Evolutionary conservation across 2,329 filamentous ascomycete species (phyloP), one percentile per base, ranked within the genome.

Genomic region (Ceratocystiopsis sp.): DNA sequence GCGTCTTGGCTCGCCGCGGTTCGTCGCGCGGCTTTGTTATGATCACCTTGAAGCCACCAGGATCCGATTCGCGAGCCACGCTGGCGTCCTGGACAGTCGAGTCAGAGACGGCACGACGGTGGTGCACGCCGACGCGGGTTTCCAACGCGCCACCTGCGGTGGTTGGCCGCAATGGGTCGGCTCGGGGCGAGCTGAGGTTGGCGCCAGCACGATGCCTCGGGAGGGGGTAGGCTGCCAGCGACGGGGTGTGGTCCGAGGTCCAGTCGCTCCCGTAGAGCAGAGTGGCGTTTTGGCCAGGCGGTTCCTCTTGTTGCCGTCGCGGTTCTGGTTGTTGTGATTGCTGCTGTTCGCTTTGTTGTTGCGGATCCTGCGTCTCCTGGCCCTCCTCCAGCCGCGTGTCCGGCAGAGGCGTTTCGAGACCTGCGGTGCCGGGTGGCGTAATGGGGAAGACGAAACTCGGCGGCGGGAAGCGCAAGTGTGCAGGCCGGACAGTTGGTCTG

Each of bases 21-120:
- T 73, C 72, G 38, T 73, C 69, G 21, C 69, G 67, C 11, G 82
- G 73, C 48, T 83, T 73, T 42, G 85, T 80, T 53, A 93, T 89
- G 47, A 89, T 71, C 35, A 93, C 77, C 56, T 81, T 85, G 59
- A 91, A 79, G 45, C 76, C 80, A 33, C 79, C 80, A 3, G 68
- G 67, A 46, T 80, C 77, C 17, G 68, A 65, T 51, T 68, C 69
- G 48, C 66, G 67, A 42, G 62, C 65, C 35, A 58, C 56, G 44
- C 59, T 66, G 39, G 71, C 68, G 50, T 86, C 83, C 40, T 78
- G 80, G 43, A 81, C 63, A 7, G 81, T 87, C 33, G 83, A 86
- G 55, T 86, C 82, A 0, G 85, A 93, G 52, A 80, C 66, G 17
- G 82, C 76, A 50, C 81, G 75, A 44, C 71, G 69, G 49, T 71